Evolutionary conservation across 176 grass and related monocot species (phyloP).

Genomic region (Alloteropsis semialata): DNA sequence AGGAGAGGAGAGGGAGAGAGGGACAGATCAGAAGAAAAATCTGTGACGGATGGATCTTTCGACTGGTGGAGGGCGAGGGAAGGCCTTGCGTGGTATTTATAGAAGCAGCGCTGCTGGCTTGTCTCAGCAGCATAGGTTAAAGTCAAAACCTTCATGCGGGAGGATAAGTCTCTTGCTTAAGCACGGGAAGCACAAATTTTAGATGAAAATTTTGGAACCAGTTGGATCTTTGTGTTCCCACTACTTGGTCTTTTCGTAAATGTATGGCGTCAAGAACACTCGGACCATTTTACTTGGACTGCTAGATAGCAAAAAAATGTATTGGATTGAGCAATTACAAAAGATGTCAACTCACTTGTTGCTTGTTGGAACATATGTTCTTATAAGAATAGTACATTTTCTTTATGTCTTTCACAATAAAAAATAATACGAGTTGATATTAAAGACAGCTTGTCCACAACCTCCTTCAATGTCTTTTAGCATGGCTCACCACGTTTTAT

Average conservation of each 20-base stretch:
- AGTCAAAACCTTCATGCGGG: background rate
- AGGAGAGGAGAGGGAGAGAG: slow-evolving; percentile 3
- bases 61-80: slow-evolving; percentile 28
- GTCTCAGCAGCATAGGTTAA: background rate
- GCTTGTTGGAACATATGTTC: background rate
- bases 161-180: background rate
- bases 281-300: background rate
- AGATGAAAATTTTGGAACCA: background rate
- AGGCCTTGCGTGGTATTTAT: slow-evolving; percentile 53
- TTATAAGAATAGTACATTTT: background rate
- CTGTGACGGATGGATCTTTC: slow-evolving; percentile 28
- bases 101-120: slow-evolving; percentile 26
- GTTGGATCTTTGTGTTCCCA: background rate
- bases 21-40: slow-evolving; percentile 33
- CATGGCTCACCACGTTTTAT: background rate
- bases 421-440: background rate
- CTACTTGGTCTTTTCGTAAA: background rate
- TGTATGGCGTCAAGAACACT: no score
- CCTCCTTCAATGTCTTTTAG: background rate
- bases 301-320: no score
- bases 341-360: no score
- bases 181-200: background rate
- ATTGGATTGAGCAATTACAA: no score
- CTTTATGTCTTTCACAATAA: no score
- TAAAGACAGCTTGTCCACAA: background rate